Percentiles rank a stretch among this genome's conserved stretches.
Evolutionary conservation across 2,329 filamentous ascomycete genomes (phyloP).

Genomic region (Corinectria fuckeliana): DNA sequence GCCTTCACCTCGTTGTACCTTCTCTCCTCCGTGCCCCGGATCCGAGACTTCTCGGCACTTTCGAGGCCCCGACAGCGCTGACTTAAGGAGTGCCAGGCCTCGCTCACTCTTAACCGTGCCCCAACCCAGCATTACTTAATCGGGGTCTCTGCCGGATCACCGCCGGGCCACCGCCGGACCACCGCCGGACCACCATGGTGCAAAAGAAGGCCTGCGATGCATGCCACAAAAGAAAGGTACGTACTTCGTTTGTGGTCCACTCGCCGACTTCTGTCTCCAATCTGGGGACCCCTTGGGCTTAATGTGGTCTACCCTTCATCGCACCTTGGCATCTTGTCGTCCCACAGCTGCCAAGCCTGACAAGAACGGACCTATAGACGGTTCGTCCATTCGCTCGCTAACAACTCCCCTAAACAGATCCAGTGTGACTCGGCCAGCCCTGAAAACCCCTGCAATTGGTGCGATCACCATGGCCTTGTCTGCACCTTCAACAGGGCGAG

Average conservation of each 20-base stretch:
- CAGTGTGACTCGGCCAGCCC: background rate
- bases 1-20: background rate
- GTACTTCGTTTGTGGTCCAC: background rate
- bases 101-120: background rate
- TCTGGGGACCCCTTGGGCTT: background rate
- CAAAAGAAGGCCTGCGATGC: constrained; percentile 6
- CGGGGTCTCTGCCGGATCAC: background rate
- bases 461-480: background rate
- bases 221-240: constrained; percentile 18
- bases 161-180: too few species aligned
- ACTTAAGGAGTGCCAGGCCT: background rate
- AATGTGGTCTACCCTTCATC: background rate
- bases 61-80: background rate
- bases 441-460: background rate
- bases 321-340: background rate
- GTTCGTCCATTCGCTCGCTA: background rate
- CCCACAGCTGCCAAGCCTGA: background rate
- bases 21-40: background rate
- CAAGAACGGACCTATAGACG: background rate
- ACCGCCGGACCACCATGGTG: background rate
- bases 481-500: background rate
- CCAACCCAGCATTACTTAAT: background rate
- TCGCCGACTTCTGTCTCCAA: background rate
- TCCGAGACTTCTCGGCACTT: background rate
- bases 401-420: constrained; percentile 13